A percentile compares a stretch with the other conserved stretches of the same genome.
Evolutionary conservation across 2,329 filamentous ascomycete genomes (phyloP).

Genomic region (Nigrospora sphaerica): DNA sequence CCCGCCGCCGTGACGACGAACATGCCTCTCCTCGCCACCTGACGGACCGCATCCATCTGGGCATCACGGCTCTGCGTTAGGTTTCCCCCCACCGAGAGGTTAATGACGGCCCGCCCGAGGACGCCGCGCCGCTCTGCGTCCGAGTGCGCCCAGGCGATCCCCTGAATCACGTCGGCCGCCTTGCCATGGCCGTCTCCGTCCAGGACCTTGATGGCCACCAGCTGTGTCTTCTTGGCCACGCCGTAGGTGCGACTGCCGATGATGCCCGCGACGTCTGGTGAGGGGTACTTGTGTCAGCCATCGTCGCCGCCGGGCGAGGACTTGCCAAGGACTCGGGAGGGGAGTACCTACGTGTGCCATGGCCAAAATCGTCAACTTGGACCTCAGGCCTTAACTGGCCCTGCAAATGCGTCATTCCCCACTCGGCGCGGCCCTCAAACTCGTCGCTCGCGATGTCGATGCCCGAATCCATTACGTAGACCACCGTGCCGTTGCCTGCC

Average conservation of each 20-base stretch:
- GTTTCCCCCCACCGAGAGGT: slow-evolving; percentile 17
- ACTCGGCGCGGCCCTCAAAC: slow-evolving; percentile 17
- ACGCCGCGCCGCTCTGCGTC: background rate
- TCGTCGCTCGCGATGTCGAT: slow-evolving; percentile 26
- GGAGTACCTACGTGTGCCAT: slow-evolving; percentile 23
- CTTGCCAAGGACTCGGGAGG: background rate
- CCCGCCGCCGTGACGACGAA: slow-evolving; percentile 12
- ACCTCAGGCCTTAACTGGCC: background rate
- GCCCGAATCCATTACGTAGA: slow-evolving; percentile 38
- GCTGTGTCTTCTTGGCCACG: slow-evolving; percentile 12
- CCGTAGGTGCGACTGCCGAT: slow-evolving; percentile 9
- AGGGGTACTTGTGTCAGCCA: background rate
- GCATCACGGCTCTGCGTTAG: background rate
- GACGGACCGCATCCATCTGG: slow-evolving; percentile 5
- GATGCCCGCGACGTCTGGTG: slow-evolving; percentile 11
- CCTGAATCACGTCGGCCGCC: background rate
- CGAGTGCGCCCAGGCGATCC: background rate
- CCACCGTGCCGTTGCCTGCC: slow-evolving; percentile 31
- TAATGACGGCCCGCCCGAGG: slow-evolving; percentile 12
- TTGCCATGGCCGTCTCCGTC: slow-evolving; percentile 11
- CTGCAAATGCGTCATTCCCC: slow-evolving; percentile 5
- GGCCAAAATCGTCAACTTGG: slow-evolving; percentile 19
- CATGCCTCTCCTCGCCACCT: slow-evolving; percentile 6
- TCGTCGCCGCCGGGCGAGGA: background rate
- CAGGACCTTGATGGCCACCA: slow-evolving; percentile 8